Conservation (phyloP, 495 filamentous ascomycete species). For the Jackrogersella multiformis region DNA sequence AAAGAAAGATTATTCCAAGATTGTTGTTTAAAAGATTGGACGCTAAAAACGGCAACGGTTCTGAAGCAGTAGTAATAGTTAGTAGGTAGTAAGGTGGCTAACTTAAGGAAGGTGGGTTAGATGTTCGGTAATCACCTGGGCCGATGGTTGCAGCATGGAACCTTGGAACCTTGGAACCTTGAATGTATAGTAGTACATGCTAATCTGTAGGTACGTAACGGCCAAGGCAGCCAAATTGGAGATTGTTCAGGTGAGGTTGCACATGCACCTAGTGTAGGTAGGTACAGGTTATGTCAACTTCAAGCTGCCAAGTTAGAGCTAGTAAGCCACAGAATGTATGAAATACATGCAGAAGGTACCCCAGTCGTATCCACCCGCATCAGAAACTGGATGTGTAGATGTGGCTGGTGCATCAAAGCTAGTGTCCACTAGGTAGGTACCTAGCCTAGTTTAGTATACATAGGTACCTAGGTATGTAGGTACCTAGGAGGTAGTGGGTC, state of each 20-base stretch:
- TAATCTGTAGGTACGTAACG: not conserved
- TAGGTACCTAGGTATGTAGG: too few species aligned
- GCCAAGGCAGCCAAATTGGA: constrained; percentile 29
- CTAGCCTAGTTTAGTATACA: too few species aligned
- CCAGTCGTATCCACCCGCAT: not conserved
- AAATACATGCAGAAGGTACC: not conserved
- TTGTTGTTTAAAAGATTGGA: constrained; percentile 2
- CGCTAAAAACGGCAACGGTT: constrained; percentile 4
- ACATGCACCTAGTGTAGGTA: constrained; percentile 6
- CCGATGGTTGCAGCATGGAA: not conserved
- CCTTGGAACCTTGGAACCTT: too few species aligned
- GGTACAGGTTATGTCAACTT: constrained; percentile 14
- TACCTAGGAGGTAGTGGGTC: not conserved
- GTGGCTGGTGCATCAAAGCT: too few species aligned
- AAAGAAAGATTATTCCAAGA: constrained; percentile 14
- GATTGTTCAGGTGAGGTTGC: not conserved
- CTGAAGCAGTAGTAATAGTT: not conserved
- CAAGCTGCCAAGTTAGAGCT: not conserved
- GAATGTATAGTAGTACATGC: not conserved
- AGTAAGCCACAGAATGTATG: constrained; percentile 13
- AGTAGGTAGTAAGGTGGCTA: not conserved
- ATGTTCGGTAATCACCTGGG: constrained; percentile 22
- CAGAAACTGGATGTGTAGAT: too few species aligned
- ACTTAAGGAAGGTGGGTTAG: constrained; percentile 4
- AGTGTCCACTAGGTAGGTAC: too few species aligned